Evolutionary conservation across 176 grass and related monocot species (phyloP), one percentile per base, ranked within the genome.

Genomic region (Typha latifolia): DNA sequence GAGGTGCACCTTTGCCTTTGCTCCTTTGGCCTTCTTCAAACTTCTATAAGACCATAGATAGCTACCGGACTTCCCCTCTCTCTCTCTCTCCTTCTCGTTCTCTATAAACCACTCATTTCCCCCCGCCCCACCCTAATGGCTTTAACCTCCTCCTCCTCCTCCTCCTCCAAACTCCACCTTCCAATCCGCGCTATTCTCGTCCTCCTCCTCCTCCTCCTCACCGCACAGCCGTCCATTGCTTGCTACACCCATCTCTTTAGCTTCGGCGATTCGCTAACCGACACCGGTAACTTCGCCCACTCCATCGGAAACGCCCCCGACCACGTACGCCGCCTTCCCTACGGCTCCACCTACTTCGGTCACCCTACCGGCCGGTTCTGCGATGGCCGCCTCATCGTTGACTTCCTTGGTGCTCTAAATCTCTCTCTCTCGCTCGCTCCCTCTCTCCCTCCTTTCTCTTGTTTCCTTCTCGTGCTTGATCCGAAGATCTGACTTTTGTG

Each of bases 281-380:
- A 59, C 53, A 59, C 53, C 18, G 53, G 53, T 21, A 59, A 59
- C 53, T 59, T 19, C 14, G 14, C 67, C 32, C 75, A 29, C 26
- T 7, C 10, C 48, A 2, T 18, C 12, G 19, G n/a, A 11, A 5
- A 23, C 32, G 3, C 10, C 14, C 5, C 14, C 32, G 53, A 59
- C n/a, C 6, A 4, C 12, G 29, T 18, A 6, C 49, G 29, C 49
- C 32, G 20, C 4, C 29, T 32, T 12, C 73, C 73, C 50, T 76
- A 76, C 21, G 73, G 73, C 27, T 24, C 55, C 12, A 76, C 73
- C 32, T 76, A 57, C 64, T 76, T 76, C 63, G 48, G 32, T 50
- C 51, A 14, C 73, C 62, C 73, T 32, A 76, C 73, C 49, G 73
- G 73, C 32, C 73, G 73, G 6, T 76, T 67, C 64, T 76, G 18